phyloP scores from a whole-genome alignment of 2,329 filamentous ascomycete genomes.

The Alternaria arborescens region DNA sequence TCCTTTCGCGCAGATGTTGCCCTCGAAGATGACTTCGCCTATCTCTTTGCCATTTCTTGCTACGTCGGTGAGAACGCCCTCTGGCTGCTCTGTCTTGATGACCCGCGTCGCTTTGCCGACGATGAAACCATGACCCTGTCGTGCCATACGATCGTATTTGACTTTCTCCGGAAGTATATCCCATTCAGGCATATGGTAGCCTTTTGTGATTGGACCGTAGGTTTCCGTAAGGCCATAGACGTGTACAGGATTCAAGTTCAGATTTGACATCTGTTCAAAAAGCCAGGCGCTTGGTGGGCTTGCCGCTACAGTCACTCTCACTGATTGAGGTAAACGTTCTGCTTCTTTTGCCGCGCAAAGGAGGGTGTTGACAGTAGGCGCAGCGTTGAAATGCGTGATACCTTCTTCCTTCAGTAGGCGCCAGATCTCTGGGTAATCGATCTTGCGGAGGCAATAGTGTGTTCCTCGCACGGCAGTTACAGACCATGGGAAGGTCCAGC shows the following conservation, averaged over 20 bases:
- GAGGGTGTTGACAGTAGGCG: slow-evolving; percentile 94
- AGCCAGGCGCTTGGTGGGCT: slow-evolving; percentile 88
- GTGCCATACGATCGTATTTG: slow-evolving; percentile 88
- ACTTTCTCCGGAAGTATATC: slow-evolving; percentile 75
- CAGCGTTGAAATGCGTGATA: slow-evolving; percentile 95
- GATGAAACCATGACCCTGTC: slow-evolving; percentile 91
- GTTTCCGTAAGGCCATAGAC: slow-evolving; percentile 91
- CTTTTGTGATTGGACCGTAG: slow-evolving; percentile 94
- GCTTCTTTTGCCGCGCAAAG: slow-evolving; percentile 84
- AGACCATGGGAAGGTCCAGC: slow-evolving; percentile 90
- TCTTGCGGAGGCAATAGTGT: slow-evolving; percentile 91
- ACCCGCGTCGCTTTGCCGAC: slow-evolving; percentile 82
- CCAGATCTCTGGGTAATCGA: slow-evolving; percentile 96
- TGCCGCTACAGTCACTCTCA: slow-evolving; percentile 90
- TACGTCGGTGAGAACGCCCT: slow-evolving; percentile 73
- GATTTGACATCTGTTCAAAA: slow-evolving; percentile 87
- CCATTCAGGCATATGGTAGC: slow-evolving; percentile 88
- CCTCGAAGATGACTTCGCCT: slow-evolving; percentile 84
- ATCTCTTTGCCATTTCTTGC: slow-evolving; percentile 76
- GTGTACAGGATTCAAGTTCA: slow-evolving; percentile 91
- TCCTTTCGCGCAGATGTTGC: slow-evolving; percentile 90
- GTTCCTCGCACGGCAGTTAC: slow-evolving; percentile 94
- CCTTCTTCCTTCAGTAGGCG: slow-evolving; percentile 81
- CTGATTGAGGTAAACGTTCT: slow-evolving; percentile 70
- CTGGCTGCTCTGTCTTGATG: slow-evolving; percentile 78